Conservation (phyloP, 2,329 filamentous ascomycete genomes). For the Xylaria sp. region DNA sequence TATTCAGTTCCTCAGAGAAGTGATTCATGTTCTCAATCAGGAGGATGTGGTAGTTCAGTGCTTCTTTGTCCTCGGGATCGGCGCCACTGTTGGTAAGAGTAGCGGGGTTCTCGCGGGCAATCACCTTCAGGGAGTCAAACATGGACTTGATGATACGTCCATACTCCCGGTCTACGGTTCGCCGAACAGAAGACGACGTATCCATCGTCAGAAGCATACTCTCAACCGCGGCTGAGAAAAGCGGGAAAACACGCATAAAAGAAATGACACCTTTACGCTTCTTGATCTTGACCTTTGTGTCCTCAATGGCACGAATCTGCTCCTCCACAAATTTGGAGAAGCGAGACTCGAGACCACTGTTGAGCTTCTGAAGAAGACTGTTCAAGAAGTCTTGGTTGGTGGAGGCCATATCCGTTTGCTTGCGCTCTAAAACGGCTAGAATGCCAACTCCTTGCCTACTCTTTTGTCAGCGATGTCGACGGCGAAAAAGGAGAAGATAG, state of each 20-base stretch:
- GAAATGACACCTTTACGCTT: conserved; percentile 95
- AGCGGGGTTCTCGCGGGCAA: conserved; percentile 65
- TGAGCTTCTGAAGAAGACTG: conserved; percentile 71
- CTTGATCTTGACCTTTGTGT: conserved; percentile 98
- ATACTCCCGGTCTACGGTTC: conserved; percentile 81
- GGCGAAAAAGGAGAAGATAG: background rate
- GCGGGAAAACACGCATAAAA: conserved; percentile 89
- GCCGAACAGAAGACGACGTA: conserved; percentile 57
- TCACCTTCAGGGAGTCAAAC: conserved; percentile 95
- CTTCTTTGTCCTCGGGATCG: conserved; percentile 84
- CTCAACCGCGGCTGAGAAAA: conserved; percentile 77
- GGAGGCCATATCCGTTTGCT: conserved; percentile 72
- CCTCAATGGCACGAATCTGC: conserved; percentile 91
- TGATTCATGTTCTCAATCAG: conserved; percentile 99
- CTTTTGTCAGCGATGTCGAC: conserved; percentile 12
- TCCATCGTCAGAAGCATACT: conserved; percentile 66
- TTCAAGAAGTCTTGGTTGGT: conserved; percentile 91
- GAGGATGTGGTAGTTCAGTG: conserved; percentile 93
- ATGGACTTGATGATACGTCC: conserved; percentile 85
- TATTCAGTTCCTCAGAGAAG: conserved; percentile 86
- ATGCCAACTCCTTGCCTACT: conserved; percentile 81
- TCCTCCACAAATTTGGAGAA: conserved; percentile 91
- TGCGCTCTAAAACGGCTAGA: conserved; percentile 72
- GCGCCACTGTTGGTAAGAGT: conserved; percentile 41
- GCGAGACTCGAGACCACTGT: conserved; percentile 64